phyloP scores from a whole-genome alignment of 192 early-diverging fungal genomes.

The Linnemannia elongata region DNA sequence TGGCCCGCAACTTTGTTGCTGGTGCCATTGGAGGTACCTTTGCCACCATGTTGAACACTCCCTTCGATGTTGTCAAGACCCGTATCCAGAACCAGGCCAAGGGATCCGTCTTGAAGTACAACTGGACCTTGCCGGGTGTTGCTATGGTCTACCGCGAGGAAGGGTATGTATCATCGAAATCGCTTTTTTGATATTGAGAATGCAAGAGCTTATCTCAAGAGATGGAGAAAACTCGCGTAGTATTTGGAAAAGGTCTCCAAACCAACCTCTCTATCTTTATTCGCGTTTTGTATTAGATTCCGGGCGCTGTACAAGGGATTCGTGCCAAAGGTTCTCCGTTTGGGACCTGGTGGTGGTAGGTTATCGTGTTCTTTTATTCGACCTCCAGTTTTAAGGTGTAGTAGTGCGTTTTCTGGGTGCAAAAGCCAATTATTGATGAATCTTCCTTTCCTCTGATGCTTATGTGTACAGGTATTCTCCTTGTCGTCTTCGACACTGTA shows the following conservation, averaged over 20 bases:
- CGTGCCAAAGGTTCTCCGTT: constrained; percentile 93
- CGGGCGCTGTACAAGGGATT: constrained; percentile 94
- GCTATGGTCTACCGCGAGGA: constrained; percentile 88
- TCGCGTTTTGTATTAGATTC: constrained; percentile 53
- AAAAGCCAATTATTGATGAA: not conserved
- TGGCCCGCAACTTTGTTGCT: constrained; percentile 90
- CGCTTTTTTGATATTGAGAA: not conserved
- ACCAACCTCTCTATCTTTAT: constrained; percentile 11
- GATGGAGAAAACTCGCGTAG: not conserved
- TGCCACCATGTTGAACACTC: constrained; percentile 94
- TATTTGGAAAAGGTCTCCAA: not conserved
- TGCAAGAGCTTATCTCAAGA: not conserved
- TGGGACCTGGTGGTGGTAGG: constrained; percentile 82
- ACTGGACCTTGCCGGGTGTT: constrained; percentile 87
- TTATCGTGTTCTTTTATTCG: not conserved
- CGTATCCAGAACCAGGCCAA: constrained; percentile 90
- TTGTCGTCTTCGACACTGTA: constrained; percentile 93
- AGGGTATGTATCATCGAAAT: constrained; percentile 67
- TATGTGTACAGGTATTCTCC: constrained; percentile 69
- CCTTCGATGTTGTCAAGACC: constrained; percentile 97
- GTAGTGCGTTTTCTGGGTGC: not conserved
- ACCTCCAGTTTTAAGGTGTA: not conserved
- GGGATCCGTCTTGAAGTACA: constrained; percentile 83
- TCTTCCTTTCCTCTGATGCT: not conserved
- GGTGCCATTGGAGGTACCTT: constrained; percentile 94